These are phyloP conservation scores for Arthroderma sp. DNA, from an alignment of 2,329 filamentous ascomycete species.

Conservation along the genomic window DNA sequence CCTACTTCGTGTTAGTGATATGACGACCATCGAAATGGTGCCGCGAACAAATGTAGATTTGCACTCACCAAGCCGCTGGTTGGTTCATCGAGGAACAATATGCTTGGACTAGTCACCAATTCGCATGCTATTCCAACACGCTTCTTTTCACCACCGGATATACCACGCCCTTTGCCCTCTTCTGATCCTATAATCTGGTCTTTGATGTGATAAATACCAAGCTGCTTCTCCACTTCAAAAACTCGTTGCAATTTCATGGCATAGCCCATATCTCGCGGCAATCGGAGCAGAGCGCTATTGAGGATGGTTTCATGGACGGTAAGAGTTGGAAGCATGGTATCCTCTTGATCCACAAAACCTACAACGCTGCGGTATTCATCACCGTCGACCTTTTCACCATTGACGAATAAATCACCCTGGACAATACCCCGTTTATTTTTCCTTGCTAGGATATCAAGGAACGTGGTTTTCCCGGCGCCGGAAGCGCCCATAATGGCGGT, in stretches of 20 bases:
- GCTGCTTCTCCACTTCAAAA: conserved; percentile 84
- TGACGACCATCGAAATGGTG: conserved; percentile 66
- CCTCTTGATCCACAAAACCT: conserved; percentile 96
- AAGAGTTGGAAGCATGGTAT: conserved; percentile 87
- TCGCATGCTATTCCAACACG: conserved; percentile 96
- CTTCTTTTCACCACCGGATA: conserved; percentile 92
- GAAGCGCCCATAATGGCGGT: conserved; percentile 98
- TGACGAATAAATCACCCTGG: conserved; percentile 75
- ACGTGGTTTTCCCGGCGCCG: conserved; percentile 92
- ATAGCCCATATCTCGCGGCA: conserved; percentile 84
- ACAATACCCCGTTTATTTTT: conserved; percentile 87
- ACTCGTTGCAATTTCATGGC: conserved; percentile 83
- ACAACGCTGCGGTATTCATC: conserved; percentile 80
- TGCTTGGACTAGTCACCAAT: conserved; percentile 90
- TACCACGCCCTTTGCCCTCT: conserved; percentile 84
- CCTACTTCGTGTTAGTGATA: conserved; percentile 25
- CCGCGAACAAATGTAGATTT: conserved; percentile 57
- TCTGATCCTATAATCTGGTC: conserved; percentile 94
- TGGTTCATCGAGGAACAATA: conserved; percentile 92
- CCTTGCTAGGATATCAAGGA: conserved; percentile 85
- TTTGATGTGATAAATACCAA: conserved; percentile 86
- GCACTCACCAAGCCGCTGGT: conserved; percentile 75
- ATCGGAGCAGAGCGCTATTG: conserved; percentile 77
- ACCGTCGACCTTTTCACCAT: conserved; percentile 79
- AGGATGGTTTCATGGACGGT: conserved; percentile 97